Evolutionary conservation across 2,329 filamentous ascomycete genomes (phyloP).

Genomic region (Elsinoe batatas): DNA sequence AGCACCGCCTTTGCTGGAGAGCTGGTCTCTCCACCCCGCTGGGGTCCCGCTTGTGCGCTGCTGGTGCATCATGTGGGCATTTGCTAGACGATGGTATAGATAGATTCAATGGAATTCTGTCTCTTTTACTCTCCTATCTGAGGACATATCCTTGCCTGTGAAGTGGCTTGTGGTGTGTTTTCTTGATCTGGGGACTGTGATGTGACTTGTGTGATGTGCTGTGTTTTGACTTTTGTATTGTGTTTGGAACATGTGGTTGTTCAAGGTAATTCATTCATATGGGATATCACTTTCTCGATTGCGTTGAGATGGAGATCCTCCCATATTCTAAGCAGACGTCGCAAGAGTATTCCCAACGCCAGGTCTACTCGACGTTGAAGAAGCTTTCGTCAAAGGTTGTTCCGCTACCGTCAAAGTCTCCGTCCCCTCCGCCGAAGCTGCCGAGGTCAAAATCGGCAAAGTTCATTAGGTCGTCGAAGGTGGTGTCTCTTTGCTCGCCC

Average conservation of each 20-base stretch:
- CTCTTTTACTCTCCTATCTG: neutral
- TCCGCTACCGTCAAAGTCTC: conserved; percentile 26
- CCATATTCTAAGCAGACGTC: no score
- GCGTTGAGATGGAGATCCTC: no score
- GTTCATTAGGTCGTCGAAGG: conserved; percentile 30
- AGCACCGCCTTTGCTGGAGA: neutral
- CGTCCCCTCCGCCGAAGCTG: conserved; percentile 18
- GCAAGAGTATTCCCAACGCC: neutral
- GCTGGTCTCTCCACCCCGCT: neutral
- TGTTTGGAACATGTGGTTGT: no score
- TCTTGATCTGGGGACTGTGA: neutral
- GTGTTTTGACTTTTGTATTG: neutral
- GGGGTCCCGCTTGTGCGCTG: neutral
- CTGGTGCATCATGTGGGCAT: neutral
- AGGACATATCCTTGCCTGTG: neutral
- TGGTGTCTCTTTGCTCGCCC: conserved; percentile 17
- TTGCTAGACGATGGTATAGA: neutral
- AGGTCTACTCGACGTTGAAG: conserved; percentile 24
- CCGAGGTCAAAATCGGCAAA: conserved; percentile 25
- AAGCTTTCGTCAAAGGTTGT: conserved; percentile 21
- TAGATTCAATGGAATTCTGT: neutral
- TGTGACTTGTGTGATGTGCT: neutral
- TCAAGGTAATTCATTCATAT: no score
- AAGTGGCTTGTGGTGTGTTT: conserved; percentile 3
- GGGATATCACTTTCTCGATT: no score